phyloP scores from a whole-genome alignment of 1,284 basidiomycete genomes.

The Cryptococcus deneoformans region DNA sequence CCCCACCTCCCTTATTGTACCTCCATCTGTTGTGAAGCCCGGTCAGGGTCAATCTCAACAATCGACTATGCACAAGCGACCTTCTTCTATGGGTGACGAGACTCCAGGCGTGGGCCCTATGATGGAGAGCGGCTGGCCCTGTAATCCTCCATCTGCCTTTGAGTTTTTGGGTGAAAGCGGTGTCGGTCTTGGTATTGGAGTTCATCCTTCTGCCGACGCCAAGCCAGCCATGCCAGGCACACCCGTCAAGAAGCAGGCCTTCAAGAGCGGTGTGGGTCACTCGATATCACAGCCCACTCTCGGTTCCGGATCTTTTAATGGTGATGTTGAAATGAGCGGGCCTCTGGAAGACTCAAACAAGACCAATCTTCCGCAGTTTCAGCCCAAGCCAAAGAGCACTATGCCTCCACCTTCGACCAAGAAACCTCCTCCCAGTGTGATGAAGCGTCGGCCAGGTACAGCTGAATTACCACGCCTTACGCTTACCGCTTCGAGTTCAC shows the following conservation, averaged over 20 bases:
- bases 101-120: slow-evolving; percentile 34
- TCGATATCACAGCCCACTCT: slow-evolving; percentile 31
- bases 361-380: slow-evolving; percentile 11
- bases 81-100: slow-evolving; percentile 38
- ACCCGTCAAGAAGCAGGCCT: slow-evolving; percentile 46
- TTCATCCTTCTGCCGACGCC: slow-evolving; percentile 19
- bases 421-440: slow-evolving; percentile 15
- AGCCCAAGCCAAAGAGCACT: background rate
- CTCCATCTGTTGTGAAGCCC: slow-evolving; percentile 13
- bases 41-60: slow-evolving; percentile 15
- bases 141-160: slow-evolving; percentile 25
- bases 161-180: slow-evolving; percentile 44
- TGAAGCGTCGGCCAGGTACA: slow-evolving; percentile 18
- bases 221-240: slow-evolving; percentile 49
- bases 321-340: background rate
- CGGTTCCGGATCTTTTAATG: slow-evolving; percentile 13
- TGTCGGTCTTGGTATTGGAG: slow-evolving; percentile 25
- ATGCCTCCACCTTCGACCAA: slow-evolving; percentile 19
- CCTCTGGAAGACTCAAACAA: slow-evolving; percentile 7
- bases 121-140: slow-evolving; percentile 29
- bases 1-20: slow-evolving; percentile 10
- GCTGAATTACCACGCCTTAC: slow-evolving; percentile 29
- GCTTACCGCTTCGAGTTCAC: slow-evolving; percentile 32
- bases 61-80: slow-evolving; percentile 38
- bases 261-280: slow-evolving; percentile 21